A percentile compares a stretch with the other conserved stretches of the same genome.
Conservation (phyloP, 805 yeast genomes). For the Candida hungchunana region DNA sequence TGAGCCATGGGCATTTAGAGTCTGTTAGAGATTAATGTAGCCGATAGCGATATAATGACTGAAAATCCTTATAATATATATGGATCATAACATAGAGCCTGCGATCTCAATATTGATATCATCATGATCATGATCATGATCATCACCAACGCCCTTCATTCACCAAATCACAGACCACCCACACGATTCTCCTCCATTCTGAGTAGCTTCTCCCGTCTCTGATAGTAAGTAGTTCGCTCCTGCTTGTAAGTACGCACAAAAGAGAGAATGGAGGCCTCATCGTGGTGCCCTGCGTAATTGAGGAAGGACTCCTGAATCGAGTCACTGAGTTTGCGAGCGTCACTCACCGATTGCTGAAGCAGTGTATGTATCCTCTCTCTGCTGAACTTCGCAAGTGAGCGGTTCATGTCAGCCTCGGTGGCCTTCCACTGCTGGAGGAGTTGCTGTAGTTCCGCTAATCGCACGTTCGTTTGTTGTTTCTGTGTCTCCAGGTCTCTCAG, state of each 20-base stretch:
- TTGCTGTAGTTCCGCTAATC: conserved; percentile 5
- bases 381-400: conserved; percentile 33
- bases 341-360: conserved; percentile 28
- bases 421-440: conserved; percentile 32
- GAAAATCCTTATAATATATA: no score
- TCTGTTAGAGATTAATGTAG: no score
- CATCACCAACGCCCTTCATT: not conserved
- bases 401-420: conserved; percentile 31
- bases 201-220: conserved; percentile 41
- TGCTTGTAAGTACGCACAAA: conserved; percentile 40
- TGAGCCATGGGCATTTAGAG: not conserved
- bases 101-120: not conserved
- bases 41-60: no score
- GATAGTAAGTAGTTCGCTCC: conserved; percentile 40
- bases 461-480: conserved; percentile 21
- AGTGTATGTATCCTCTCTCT: conserved; percentile 30
- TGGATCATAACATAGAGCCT: not conserved
- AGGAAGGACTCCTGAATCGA: conserved; percentile 31
- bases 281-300: conserved; percentile 23
- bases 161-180: conserved; percentile 15
- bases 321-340: conserved; percentile 32
- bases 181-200: conserved; percentile 37
- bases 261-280: conserved; percentile 28
- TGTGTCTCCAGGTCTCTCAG: conserved; percentile 27
- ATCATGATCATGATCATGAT: not conserved